Evolutionary conservation across 2,329 filamentous ascomycete species (phyloP), one percentile per base, ranked within the genome.

Genomic region (Claviceps africana): DNA sequence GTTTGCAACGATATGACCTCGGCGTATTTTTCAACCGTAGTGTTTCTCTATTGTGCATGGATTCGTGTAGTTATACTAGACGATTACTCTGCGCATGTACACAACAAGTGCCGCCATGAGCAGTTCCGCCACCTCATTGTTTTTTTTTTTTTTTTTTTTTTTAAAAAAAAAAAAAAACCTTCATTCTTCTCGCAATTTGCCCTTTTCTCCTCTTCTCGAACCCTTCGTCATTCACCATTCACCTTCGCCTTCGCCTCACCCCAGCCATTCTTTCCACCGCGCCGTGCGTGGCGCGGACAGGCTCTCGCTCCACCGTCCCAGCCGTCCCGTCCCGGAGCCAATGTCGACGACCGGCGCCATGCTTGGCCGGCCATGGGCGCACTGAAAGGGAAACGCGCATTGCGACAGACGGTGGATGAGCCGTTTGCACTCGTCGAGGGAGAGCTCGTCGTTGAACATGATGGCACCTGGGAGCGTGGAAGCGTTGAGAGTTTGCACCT

Each of bases 391-490:
- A 56, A 91, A 87, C 0, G 72, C 73, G 57, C 85, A 89, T 0
- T 60, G 62, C 0, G 76, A 74, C n/a, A 93, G 67, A 3, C 72
- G 72, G 1, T 51, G 55, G 0, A 91, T 64, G 35, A 93, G 65
- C 0, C 65, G 62, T 10, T 67, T 58, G 58, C 87, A 91, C 56
- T 88, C 74, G 0, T 72, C 65, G 0, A 63, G 56, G 0, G 72
- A 73, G 8, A 93, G 67, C 6, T 69, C 62, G 60, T 94, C 88
- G 58, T 91, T 91, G 67, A 94, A 94, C 86, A 90, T 91, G 63
- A 93, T 82, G 2, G 88, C 86, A 37, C 71, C 73, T 76, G 17
- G 0, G 1, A 44, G 15, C 10, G 52, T 62, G 44, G 60, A 25
- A 17, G 42, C 42, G 22, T 44, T 25, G 21, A 44, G 8, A 43